These are phyloP conservation scores for Ceratonia siliqua DNA, from an alignment of 306 rosid genomes.

Conservation along the genomic window DNA sequence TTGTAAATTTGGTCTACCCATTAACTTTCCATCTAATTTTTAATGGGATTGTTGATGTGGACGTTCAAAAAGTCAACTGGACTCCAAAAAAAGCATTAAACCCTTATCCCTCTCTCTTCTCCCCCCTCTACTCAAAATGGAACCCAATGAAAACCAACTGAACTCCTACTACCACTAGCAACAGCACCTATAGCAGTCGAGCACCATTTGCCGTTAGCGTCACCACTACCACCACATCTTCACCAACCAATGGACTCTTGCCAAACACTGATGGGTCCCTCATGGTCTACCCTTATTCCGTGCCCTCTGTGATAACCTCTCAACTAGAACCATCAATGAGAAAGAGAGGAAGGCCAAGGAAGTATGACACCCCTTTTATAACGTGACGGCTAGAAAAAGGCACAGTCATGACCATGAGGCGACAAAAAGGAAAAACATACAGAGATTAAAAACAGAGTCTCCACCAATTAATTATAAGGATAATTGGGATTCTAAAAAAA, in stretches of 20 bases:
- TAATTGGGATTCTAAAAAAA: no score
- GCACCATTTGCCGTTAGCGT: constrained; percentile 31
- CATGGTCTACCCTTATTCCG: constrained; percentile 70
- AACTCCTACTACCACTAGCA: constrained; percentile 76
- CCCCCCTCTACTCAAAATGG: constrained; percentile 55
- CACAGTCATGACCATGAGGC: no score
- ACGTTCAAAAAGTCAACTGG: no score
- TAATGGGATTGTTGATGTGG: no score
- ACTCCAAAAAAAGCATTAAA: no score
- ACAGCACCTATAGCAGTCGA: constrained; percentile 38
- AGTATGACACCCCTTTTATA: constrained; percentile 83
- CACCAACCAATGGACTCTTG: constrained; percentile 68
- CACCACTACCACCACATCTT: constrained; percentile 35
- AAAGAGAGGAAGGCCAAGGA: constrained; percentile 89
- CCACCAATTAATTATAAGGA: no score
- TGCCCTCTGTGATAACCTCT: constrained; percentile 62
- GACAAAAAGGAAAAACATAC: no score
- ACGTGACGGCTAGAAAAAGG: no score
- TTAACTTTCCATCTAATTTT: no score
- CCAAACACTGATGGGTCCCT: constrained; percentile 57
- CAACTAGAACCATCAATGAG: constrained; percentile 64
- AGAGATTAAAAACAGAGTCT: no score
- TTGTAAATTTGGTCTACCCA: no score
- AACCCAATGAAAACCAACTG: constrained; percentile 85
- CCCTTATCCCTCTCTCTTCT: constrained; percentile 9